Conservation (phyloP, 1,139 yeast species). For the Hemisphaericaspora xylanilytica region DNA sequence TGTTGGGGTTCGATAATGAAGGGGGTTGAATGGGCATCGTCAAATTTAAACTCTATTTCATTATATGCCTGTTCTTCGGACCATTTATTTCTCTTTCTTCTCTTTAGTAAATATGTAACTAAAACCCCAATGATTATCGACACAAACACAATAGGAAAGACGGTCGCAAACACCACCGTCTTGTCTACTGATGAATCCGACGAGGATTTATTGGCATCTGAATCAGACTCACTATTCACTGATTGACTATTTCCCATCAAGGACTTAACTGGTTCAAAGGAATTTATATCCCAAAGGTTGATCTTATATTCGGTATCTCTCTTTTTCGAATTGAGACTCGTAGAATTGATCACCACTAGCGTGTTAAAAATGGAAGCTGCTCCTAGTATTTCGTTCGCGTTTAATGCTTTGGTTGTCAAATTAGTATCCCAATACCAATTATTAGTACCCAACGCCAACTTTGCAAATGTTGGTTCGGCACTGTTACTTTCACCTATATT, state of each 20-base stretch:
- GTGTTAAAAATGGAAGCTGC: conserved; percentile 47
- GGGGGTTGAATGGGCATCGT: conserved; percentile 16
- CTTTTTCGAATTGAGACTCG: conserved; percentile 15
- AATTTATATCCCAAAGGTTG: conserved; percentile 25
- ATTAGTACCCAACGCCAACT: conserved; percentile 24
- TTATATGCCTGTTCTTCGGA: conserved; percentile 24
- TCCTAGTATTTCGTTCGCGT: conserved; percentile 29
- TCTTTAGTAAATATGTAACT: conserved; percentile 20
- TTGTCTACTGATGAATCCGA: conserved; percentile 19
- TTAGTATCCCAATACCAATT: conserved; percentile 34
- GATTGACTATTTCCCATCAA: conserved; percentile 14
- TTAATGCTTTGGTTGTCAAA: conserved; percentile 4
- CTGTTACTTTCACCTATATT: conserved; percentile 8
- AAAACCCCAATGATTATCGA: conserved; percentile 17
- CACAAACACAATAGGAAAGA: conserved; percentile 31
- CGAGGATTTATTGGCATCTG: conserved; percentile 2
- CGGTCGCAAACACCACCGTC: conserved; percentile 31
- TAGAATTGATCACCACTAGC: conserved; percentile 32
- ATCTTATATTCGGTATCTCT: conserved; percentile 19
- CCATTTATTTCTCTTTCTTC: conserved; percentile 19
- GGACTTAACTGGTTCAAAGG: conserved; percentile 22
- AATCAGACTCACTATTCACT: not conserved
- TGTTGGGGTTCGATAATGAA: conserved; percentile 9
- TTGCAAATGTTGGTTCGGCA: conserved; percentile 25
- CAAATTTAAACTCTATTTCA: conserved; percentile 37